Base-by-base conservation (phyloP, 495 filamentous ascomycete species). In the Talaromyces liani region DNA sequence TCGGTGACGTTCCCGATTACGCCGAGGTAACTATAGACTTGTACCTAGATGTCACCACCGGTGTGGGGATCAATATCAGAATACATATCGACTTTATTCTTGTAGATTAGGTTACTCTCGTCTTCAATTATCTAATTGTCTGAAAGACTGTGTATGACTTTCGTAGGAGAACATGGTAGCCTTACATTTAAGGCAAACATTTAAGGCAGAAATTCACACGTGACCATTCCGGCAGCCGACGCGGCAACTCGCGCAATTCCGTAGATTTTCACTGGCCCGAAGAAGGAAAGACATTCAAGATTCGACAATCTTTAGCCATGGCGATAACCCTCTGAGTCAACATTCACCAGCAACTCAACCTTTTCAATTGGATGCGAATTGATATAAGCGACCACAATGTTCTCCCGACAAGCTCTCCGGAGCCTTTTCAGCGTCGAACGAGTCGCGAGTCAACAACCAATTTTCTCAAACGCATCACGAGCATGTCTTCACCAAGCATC, bases 401-500 rank as follows among this genome's bases (percentile, higher is more conserved):
- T 80, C 59, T 75, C 75, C 49, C 77, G 77, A 60, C 74, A 77
- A 12, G 68, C 72, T 60, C 64, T 79, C 18, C 69, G 77, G 51
- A 65, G 73, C 34, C 71, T 70, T 58, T 71, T 76, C 63, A 76
- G 74, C 41, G 56, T 77, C 53, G 76, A 72, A 57, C 67, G 68
- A 71, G 74, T 66, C 60, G 72, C 36, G 59, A 68, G 33, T 68
- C 70, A 45, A 72, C 70, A 55, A 65, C 77, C 49, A 71, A 73
- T 22, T 73, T 72, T 49, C 77, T 71, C 60, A 70, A 75, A 71
- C 70, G 72, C 64, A 73, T 77, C 65, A 71, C 69, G 61, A 71
- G 70, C 51, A 69, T 72, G 68, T 64, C 64, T 72, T 47, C 70
- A 70, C 69, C 64, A 63, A 67, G 34, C 63, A 67, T 12, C 56